phyloP scores from a whole-genome alignment of 768 basidiomycete species.

The Boletus bicolor region DNA sequence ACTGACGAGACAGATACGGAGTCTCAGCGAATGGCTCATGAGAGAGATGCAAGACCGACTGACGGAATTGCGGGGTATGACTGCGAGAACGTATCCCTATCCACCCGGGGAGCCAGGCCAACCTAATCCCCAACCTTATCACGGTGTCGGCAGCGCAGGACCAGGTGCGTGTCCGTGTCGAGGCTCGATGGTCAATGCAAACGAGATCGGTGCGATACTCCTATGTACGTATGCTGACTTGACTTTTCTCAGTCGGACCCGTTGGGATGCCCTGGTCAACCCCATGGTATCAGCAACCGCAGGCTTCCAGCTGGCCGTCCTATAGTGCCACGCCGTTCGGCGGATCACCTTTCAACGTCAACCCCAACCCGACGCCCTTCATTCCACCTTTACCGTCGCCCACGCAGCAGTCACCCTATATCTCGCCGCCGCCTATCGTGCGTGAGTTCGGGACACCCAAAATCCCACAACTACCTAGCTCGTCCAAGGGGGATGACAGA shows the following conservation, averaged over 20 bases:
- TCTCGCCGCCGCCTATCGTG: background rate
- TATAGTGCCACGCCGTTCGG: background rate
- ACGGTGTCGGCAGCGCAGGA: background rate
- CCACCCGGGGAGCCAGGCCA: background rate
- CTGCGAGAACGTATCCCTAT: background rate
- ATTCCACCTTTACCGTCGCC: background rate
- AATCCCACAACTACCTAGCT: background rate
- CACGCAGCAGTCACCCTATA: too few species aligned
- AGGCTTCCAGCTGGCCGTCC: background rate
- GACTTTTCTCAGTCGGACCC: background rate
- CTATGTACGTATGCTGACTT: too few species aligned
- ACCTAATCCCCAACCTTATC: background rate
- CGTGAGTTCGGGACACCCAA: background rate
- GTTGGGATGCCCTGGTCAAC: background rate
- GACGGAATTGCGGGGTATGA: background rate
- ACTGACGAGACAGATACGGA: background rate
- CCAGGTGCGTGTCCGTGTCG: background rate
- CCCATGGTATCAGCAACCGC: background rate
- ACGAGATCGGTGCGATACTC: background rate
- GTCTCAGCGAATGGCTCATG: constrained; percentile 7
- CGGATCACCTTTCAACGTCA: background rate
- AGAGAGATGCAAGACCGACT: constrained; percentile 6
- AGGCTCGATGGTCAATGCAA: too few species aligned
- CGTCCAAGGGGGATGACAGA: background rate
- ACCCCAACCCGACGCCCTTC: background rate